Conservation (phyloP, 495 filamentous ascomycete species). For the Hypoxylon fuscum region DNA sequence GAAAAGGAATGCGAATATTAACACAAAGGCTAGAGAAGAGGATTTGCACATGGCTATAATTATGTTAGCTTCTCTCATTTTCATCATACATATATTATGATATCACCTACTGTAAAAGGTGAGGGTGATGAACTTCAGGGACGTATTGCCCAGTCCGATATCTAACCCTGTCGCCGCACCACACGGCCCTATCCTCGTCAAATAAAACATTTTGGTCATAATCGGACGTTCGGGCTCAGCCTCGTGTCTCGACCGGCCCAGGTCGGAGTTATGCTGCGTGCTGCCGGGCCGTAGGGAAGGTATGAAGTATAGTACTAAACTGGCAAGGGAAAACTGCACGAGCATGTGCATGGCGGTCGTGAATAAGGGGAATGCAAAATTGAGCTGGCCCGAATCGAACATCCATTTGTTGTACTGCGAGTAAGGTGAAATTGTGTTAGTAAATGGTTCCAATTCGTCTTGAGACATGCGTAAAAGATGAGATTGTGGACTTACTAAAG, state of each 20-base stretch:
- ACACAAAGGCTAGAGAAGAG: conserved; percentile 91
- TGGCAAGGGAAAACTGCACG: conserved; percentile 89
- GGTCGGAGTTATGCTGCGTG: conserved; percentile 52
- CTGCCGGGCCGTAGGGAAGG: conserved; percentile 81
- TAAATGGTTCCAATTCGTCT: background rate
- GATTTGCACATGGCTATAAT: conserved; percentile 96
- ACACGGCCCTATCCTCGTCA: conserved; percentile 92
- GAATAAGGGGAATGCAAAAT: conserved; percentile 96
- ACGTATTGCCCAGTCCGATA: conserved; percentile 96
- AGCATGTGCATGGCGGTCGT: conserved; percentile 96
- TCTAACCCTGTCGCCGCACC: conserved; percentile 93
- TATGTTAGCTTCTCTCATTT: conserved; percentile 8
- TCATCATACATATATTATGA: background rate
- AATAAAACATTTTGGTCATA: conserved; percentile 92
- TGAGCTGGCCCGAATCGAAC: conserved; percentile 84
- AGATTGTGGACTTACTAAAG: conserved; percentile 71
- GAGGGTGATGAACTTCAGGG: conserved; percentile 91
- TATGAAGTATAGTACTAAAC: conserved; percentile 80
- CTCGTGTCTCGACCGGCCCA: conserved; percentile 60
- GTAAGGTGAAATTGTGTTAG: conserved; percentile 28
- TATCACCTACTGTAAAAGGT: conserved; percentile 86
- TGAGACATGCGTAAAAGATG: background rate
- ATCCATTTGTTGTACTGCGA: conserved; percentile 99
- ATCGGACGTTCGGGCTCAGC: conserved; percentile 72
- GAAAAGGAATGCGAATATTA: conserved; percentile 95